Evolutionary conservation across 441 rosid genomes (phyloP).

Genomic region (Corymbia calophylla): DNA sequence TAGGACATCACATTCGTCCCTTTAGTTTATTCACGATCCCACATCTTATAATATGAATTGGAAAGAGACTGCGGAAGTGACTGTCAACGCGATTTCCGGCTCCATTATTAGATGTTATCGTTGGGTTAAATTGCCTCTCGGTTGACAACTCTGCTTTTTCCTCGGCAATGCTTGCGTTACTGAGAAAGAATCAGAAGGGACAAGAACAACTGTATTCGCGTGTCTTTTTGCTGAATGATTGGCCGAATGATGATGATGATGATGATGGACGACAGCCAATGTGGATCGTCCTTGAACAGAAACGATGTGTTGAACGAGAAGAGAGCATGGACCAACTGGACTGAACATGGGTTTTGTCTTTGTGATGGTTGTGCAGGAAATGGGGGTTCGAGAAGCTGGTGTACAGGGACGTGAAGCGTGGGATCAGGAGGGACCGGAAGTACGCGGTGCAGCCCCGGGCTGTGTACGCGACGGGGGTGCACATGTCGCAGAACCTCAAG

Average conservation of each 20-base stretch:
- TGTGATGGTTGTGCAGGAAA: conserved; percentile 26
- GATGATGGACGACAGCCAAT: neutral
- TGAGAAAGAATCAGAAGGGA: neutral
- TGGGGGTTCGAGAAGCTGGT: conserved; percentile 96
- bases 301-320: neutral
- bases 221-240: neutral
- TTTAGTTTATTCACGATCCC: neutral
- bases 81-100: neutral
- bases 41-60: neutral
- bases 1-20: neutral
- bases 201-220: neutral
- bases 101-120: neutral
- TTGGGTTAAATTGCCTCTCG: neutral
- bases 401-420: conserved; percentile 62
- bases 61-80: neutral
- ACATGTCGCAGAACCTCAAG: conserved; percentile 77
- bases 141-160: neutral
- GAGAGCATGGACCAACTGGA: neutral
- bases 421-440: conserved; percentile 67
- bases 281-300: neutral
- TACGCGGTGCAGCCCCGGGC: conserved; percentile 75
- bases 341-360: neutral
- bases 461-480: conserved; percentile 75
- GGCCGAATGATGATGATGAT: neutral
- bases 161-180: neutral